These are phyloP conservation scores for Paraphaeosphaeria minitans DNA, from an alignment of 2,329 filamentous ascomycete species.

Conservation along the genomic window DNA sequence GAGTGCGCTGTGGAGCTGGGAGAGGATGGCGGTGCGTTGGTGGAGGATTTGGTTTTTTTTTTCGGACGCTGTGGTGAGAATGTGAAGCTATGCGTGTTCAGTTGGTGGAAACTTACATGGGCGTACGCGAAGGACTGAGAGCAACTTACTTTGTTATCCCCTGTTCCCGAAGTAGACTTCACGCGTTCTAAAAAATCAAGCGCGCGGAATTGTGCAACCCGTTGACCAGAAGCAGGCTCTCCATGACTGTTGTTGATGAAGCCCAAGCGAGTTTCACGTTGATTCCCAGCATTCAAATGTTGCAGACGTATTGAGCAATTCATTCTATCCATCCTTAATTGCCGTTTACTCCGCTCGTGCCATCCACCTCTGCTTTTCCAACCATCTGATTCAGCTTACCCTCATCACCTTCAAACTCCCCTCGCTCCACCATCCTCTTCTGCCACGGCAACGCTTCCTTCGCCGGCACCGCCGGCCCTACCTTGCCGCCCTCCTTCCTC, in stretches of 20 bases:
- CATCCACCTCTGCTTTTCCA: conserved; percentile 2
- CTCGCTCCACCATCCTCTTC: conserved; percentile 28
- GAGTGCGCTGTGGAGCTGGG: conserved; percentile 23
- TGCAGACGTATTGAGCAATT: too few species aligned
- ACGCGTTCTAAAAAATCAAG: neutral
- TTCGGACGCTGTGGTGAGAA: conserved; percentile 20
- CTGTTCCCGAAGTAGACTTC: neutral
- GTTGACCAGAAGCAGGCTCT: too few species aligned
- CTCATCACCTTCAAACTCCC: conserved; percentile 6
- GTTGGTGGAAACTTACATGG: neutral
- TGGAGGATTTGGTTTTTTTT: conserved; percentile 18
- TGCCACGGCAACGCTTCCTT: conserved; percentile 37
- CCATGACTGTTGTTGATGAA: too few species aligned
- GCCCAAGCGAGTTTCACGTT: too few species aligned
- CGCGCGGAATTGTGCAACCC: too few species aligned
- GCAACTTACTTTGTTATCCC: conserved; percentile 14
- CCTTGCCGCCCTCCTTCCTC: conserved; percentile 31
- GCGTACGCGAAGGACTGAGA: neutral
- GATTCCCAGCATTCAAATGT: too few species aligned
- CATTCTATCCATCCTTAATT: conserved; percentile 1
- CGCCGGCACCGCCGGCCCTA: conserved; percentile 32
- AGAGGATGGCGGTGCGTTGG: conserved; percentile 27
- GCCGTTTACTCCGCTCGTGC: conserved; percentile 13
- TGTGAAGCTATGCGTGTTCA: conserved; percentile 18
- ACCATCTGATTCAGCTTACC: conserved; percentile 9